Conservation (phyloP, 345 rosid genomes). For the Psidium guajava region DNA sequence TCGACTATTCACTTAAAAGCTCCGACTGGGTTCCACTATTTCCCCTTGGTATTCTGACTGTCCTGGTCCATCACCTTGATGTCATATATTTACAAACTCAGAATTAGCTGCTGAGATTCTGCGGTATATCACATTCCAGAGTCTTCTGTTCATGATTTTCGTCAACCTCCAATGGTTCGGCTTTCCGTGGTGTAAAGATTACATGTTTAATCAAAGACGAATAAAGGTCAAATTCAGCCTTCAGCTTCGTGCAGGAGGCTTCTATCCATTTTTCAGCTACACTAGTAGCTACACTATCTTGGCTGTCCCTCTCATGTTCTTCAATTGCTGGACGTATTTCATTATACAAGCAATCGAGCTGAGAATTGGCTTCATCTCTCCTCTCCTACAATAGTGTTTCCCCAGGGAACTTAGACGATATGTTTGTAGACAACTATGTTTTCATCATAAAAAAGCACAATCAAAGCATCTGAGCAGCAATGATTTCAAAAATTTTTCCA, state of each 20-base stretch:
- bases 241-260: conserved; percentile 68
- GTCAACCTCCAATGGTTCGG: conserved; percentile 10
- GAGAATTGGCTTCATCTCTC: conserved; percentile 52
- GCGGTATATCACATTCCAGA: conserved; percentile 3
- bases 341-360: conserved; percentile 49
- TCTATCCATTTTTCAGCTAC: conserved; percentile 98
- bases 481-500: neutral
- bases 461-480: neutral
- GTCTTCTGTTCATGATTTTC: conserved; percentile 21
- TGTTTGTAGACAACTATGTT: neutral
- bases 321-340: conserved; percentile 90
- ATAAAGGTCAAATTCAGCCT: conserved; percentile 82
- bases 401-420: neutral
- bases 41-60: neutral
- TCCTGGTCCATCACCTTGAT: neutral
- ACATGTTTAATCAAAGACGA: conserved; percentile 57
- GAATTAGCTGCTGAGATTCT: neutral
- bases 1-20: neutral
- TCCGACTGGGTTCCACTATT: neutral
- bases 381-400: conserved; percentile 33
- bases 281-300: conserved; percentile 81
- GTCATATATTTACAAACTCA: neutral
- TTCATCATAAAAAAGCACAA: neutral
- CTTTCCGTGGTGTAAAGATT: conserved; percentile 35
- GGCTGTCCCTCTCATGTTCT: conserved; percentile 96